phyloP scores from a whole-genome alignment of 2,329 filamentous ascomycete species.

The Penicillium griseofulvum region DNA sequence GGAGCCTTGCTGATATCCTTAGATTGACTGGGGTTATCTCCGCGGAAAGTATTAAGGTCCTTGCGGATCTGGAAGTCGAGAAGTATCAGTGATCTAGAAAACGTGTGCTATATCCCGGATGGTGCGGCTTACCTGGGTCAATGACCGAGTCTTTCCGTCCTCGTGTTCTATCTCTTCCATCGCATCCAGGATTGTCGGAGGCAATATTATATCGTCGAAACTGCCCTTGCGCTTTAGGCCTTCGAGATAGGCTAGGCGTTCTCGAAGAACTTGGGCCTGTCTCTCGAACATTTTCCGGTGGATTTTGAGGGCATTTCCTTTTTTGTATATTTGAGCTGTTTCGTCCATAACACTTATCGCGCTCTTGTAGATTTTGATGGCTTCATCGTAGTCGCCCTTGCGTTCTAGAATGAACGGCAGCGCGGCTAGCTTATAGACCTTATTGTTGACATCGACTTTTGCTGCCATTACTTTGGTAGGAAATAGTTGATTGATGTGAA shows the following conservation, averaged over 20 bases:
- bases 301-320: conserved; percentile 11
- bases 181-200: conserved; percentile 11
- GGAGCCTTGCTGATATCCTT: background rate
- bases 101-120: background rate
- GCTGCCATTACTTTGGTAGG: background rate
- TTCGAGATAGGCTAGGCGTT: conserved; percentile 15
- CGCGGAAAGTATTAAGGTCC: background rate
- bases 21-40: background rate
- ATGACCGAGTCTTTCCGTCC: conserved; percentile 3
- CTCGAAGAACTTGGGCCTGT: conserved; percentile 15
- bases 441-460: conserved; percentile 1
- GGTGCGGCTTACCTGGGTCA: conserved; percentile 7
- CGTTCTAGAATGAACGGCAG: conserved; percentile 11
- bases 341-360: conserved; percentile 6
- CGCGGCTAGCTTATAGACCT: conserved; percentile 4
- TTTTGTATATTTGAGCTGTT: conserved; percentile 11
- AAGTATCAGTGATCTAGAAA: background rate
- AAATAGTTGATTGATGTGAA: too few relatives aligned
- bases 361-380: conserved; percentile 11
- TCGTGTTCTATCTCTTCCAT: conserved; percentile 8
- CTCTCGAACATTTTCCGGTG: conserved; percentile 20
- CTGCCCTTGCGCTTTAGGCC: conserved; percentile 8
- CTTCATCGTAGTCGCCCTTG: conserved; percentile 13
- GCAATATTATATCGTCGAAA: conserved; percentile 12
- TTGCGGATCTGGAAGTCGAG: conserved; percentile 1